phyloP scores from a whole-genome alignment of 441 rosid genomes.

The Flueggea neowawraea region DNA sequence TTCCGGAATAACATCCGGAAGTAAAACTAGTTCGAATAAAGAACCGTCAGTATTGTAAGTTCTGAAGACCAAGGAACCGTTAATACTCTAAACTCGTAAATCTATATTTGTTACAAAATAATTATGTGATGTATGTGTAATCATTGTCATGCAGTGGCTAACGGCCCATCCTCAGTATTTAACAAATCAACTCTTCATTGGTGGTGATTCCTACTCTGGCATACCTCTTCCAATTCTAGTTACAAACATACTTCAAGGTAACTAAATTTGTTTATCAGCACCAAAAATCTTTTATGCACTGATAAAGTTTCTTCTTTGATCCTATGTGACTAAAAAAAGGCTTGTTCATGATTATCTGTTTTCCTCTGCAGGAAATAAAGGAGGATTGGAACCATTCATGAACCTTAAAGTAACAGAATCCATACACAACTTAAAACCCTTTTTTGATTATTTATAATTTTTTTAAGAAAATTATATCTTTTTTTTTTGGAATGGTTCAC shows the following conservation, averaged over 20 bases:
- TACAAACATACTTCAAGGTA: constrained; percentile 10
- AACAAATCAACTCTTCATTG: constrained; percentile 46
- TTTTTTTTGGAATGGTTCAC: not conserved
- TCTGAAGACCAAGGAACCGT: too few species aligned
- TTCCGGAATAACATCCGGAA: too few species aligned
- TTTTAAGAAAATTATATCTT: not conserved
- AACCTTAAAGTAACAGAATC: constrained; percentile 10
- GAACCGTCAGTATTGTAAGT: too few species aligned
- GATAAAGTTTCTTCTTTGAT: too few species aligned
- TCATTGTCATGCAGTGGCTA: constrained; percentile 51
- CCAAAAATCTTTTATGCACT: too few species aligned
- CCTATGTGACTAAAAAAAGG: too few species aligned
- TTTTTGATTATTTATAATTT: not conserved
- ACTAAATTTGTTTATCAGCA: constrained; percentile 27
- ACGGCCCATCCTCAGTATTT: constrained; percentile 44
- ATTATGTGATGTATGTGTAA: not conserved
- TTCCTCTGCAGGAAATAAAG: constrained; percentile 11
- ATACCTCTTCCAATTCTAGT: constrained; percentile 43
- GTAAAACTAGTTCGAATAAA: too few species aligned
- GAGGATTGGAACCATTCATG: constrained; percentile 7
- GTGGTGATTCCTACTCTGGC: constrained; percentile 85
- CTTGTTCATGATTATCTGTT: not conserved
- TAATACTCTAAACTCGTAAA: too few species aligned
- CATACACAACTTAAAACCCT: not conserved
- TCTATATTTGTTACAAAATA: too few species aligned